These are phyloP conservation scores for Rhodotorula sp. DNA, from an alignment of 1,284 basidiomycete species.

Conservation along the genomic window DNA sequence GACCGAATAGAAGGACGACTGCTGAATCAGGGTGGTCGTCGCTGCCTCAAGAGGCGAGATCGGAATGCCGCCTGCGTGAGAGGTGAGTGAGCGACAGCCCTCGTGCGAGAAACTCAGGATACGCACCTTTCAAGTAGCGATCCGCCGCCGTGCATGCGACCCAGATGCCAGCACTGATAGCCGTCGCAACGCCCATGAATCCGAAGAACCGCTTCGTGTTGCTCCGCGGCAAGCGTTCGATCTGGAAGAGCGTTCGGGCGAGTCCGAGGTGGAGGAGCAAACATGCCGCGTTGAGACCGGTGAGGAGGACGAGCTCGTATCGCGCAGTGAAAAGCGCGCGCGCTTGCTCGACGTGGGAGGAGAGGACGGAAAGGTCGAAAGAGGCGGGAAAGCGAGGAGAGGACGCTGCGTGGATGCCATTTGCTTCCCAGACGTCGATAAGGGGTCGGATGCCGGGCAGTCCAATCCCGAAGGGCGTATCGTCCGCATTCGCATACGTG, in stretches of 20 bases:
- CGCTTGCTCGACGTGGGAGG: slow-evolving; percentile 42
- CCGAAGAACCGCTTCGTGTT: slow-evolving; percentile 47
- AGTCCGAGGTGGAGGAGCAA: slow-evolving; percentile 47
- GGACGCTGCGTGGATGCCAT: slow-evolving; percentile 28
- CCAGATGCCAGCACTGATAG: slow-evolving; percentile 28
- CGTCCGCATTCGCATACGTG: slow-evolving; percentile 27
- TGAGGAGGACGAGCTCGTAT: slow-evolving; percentile 48
- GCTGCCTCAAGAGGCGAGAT: slow-evolving; percentile 77
- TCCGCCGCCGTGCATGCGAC: neutral
- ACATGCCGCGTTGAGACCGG: slow-evolving; percentile 47
- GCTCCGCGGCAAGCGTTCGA: slow-evolving; percentile 46
- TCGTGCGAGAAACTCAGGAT: neutral
- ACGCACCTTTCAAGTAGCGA: slow-evolving; percentile 9
- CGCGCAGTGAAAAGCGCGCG: slow-evolving; percentile 44
- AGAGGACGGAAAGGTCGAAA: slow-evolving; percentile 38
- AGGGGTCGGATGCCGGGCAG: slow-evolving; percentile 36
- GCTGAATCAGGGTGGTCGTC: slow-evolving; percentile 77
- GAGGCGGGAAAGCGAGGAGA: neutral
- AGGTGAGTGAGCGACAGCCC: neutral
- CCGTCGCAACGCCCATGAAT: slow-evolving; percentile 37
- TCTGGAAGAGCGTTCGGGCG: slow-evolving; percentile 44
- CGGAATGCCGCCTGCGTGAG: slow-evolving; percentile 47
- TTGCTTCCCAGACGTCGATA: slow-evolving; percentile 44
- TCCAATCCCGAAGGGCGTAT: slow-evolving; percentile 10
- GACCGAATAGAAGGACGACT: slow-evolving; percentile 84